Base-by-base conservation (phyloP, 805 yeast species). In the Vanderwaltozyma polyspora region DNA sequence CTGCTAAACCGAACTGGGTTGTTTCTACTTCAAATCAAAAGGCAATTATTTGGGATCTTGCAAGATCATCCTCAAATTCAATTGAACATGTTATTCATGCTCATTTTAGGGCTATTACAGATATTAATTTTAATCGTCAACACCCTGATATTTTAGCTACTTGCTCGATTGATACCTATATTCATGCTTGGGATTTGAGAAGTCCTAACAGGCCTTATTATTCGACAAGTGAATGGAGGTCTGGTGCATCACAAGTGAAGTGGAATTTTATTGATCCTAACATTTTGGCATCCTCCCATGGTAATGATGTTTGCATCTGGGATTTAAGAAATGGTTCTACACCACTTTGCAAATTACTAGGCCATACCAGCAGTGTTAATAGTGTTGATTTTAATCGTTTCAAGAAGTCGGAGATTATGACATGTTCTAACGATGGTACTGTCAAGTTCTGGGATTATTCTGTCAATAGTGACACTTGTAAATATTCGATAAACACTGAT, bases 1-100 rank as follows among this genome's bases (percentile, higher is more conserved):
- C 70, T 5, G 68, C 77, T 2, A 83, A 82, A 44, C 89, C 94
- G 1, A 67, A 79, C 5, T 87, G 96, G 94, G 84, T 91, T 28
- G 79, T 89, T 1, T 83, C 95, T 0, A 85, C 97, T 0, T 80
- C 94, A 2, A 91, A 89, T 56, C 98, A 89, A 52, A 89, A 89
- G 60, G 97, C 95, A 1, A 66, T 91, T 51, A 74, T 91, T 4
- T 91, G 98, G 98, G 89, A 91, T 58, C 59, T 91, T 40, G 76
- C 82, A 1, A 62, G 89, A 43, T 56, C 60, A 17, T 78, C 84
- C 0, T 64, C 72, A 7, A 66, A 73, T 46, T 95, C 96, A 10
- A 80, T 91, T 35, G 84, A 82, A 41, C 83, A 79, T 51, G 86
- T 85, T 2, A 63, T 91, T 16, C 98, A 91, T 56, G 80, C 82